Base-by-base conservation (phyloP, 257 asterid genomes). In the Avicennia marina region DNA sequence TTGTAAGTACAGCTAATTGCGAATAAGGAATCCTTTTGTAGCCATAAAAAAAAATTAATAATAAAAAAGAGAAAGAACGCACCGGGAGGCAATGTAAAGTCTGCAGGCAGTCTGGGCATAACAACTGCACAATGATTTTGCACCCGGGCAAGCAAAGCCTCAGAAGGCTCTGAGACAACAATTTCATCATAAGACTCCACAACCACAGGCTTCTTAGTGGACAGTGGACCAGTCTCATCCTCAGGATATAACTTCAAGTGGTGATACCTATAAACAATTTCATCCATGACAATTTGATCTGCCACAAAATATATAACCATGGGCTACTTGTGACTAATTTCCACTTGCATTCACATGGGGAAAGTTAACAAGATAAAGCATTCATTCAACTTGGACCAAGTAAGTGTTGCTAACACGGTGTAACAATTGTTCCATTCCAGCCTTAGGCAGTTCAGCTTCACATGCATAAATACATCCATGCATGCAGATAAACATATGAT, bases 111-210 rank as follows among this genome's bases (percentile, higher is more conserved):
- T 75, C 93, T 69, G 56, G 96, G 96, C 66, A 79, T 83, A 60
- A 67, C 68, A 54, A 90, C 85, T 32, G 89, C 95, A 12, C 86
- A 84, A 65, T 84, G 83, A 76, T 82, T 79, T 63, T 90, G 96
- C 70, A 78, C 82, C 21, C 93, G 85, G 26, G 93, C 76, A 69
- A 85, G 69, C 68, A 91, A 72, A 73, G 73, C 72, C 69, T 87
- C 96, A 11, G 85, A 85, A 51, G 98, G 96, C 72, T 85, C 96
- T 1, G 86, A 53, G 36, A 91, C 59, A 43, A 91, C 98, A 63
- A 91, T 66, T 77, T 91, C 98, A 63, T 91, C 94, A 56, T 91
- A 91, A 41, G 94, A 67, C 63, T 91, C 96, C 26, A 74, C 87
- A 24, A 83, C 88, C 43, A 91, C 85, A 19, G 96, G 96, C 73